Evolutionary conservation across 2,329 filamentous ascomycete genomes (phyloP).

Genomic region (Allantophomopsis cytisporea): DNA sequence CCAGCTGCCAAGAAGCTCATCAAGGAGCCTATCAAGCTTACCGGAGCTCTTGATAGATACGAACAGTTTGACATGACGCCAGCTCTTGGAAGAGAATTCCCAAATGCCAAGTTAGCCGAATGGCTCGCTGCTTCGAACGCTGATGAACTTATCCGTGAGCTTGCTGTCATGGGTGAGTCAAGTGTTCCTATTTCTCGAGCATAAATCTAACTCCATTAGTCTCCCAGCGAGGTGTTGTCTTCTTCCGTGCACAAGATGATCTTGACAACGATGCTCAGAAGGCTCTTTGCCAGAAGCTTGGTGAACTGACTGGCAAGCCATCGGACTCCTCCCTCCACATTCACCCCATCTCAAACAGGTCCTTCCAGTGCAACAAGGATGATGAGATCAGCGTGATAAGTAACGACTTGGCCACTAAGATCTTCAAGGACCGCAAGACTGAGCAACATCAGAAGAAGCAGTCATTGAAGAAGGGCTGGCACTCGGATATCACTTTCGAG

Average conservation of each 20-base stretch:
- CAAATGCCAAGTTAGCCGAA: constrained; percentile 25
- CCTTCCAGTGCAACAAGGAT: constrained; percentile 40
- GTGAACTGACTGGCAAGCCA: constrained; percentile 43
- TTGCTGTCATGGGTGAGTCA: constrained; percentile 28
- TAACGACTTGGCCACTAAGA: constrained; percentile 37
- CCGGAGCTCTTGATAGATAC: constrained; percentile 14
- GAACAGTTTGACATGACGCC: constrained; percentile 26
- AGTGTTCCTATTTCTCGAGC: neutral
- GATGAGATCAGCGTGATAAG: constrained; percentile 51
- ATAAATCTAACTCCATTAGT: constrained; percentile 24
- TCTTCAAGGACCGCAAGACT: constrained; percentile 27
- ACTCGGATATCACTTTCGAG: constrained; percentile 54
- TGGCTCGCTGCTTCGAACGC: constrained; percentile 30
- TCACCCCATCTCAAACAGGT: constrained; percentile 41
- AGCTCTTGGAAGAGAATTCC: constrained; percentile 31
- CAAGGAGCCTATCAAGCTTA: constrained; percentile 12
- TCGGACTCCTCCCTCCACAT: constrained; percentile 41
- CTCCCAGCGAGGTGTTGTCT: constrained; percentile 52
- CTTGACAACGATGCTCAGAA: constrained; percentile 49
- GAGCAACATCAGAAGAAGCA: constrained; percentile 28
- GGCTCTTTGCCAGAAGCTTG: constrained; percentile 40
- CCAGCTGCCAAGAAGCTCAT: constrained; percentile 2
- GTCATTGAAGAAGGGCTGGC: constrained; percentile 34
- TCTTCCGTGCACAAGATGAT: constrained; percentile 48
- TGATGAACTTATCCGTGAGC: constrained; percentile 32